Conservation (phyloP, 805 yeast species). For the Kodamaea fukazawae region DNA sequence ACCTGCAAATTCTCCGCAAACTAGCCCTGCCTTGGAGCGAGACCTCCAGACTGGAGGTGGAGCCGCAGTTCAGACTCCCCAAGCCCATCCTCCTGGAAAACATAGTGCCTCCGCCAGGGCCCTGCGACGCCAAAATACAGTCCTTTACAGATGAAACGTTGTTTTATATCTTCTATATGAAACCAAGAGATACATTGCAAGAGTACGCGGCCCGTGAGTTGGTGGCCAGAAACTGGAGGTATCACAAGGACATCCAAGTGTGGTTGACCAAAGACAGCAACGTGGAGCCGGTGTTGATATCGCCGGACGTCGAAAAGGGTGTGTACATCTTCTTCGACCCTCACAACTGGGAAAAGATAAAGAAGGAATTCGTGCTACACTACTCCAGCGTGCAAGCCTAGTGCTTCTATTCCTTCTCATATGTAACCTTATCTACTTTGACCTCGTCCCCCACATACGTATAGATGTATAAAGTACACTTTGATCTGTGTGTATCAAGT, state of each 20-base stretch:
- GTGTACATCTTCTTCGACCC: slow-evolving; percentile 94
- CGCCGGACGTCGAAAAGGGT: slow-evolving; percentile 87
- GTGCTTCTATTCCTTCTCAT: slow-evolving; percentile 14
- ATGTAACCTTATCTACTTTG: slow-evolving; percentile 78
- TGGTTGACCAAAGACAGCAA: slow-evolving; percentile 95
- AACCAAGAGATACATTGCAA: slow-evolving; percentile 89
- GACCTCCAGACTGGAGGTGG: slow-evolving; percentile 84
- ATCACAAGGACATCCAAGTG: slow-evolving; percentile 90
- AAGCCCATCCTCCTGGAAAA: slow-evolving; percentile 31
- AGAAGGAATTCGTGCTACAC: slow-evolving; percentile 58
- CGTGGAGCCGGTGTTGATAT: slow-evolving; percentile 77
- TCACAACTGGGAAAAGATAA: slow-evolving; percentile 91
- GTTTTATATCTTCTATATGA: slow-evolving; percentile 89
- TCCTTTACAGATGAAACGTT: slow-evolving; percentile 86
- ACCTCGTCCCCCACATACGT: slow-evolving; percentile 78
- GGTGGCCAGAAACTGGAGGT: slow-evolving; percentile 92
- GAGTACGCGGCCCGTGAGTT: slow-evolving; percentile 91
- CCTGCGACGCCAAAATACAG: slow-evolving; percentile 50
- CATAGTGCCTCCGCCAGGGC: slow-evolving; percentile 39
- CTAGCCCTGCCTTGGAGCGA: slow-evolving; percentile 96
- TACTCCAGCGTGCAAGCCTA: slow-evolving; percentile 38
- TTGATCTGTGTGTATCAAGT: slow-evolving; percentile 76
- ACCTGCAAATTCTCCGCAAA: slow-evolving; percentile 53
- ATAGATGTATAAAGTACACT: slow-evolving; percentile 81
- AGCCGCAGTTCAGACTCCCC: slow-evolving; percentile 75